Conservation (phyloP, 2,329 filamentous ascomycete genomes). For the Botrytis paeoniae region DNA sequence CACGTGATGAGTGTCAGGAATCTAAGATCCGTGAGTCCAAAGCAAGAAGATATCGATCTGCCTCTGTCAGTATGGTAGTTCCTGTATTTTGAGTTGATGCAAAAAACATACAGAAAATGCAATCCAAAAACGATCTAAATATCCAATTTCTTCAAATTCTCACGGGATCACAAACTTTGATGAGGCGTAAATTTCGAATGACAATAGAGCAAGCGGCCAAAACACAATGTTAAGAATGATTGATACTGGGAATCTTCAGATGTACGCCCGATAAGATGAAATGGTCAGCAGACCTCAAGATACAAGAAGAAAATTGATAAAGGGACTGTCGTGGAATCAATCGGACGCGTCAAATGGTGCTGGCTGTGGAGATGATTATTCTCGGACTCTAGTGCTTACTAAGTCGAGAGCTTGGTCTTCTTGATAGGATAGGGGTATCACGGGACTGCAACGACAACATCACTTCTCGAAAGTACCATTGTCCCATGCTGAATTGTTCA, state of each 20-base stretch:
- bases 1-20: neutral
- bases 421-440: constrained; percentile 1
- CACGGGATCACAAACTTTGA: neutral
- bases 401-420: neutral
- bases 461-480: neutral
- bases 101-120: neutral
- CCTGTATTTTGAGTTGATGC: too few relatives aligned
- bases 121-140: neutral
- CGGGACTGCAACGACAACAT: neutral
- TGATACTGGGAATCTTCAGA: neutral
- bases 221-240: neutral
- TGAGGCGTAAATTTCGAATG: neutral
- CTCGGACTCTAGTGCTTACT: neutral
- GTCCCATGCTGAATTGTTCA: neutral
- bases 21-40: neutral
- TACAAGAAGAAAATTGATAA: neutral
- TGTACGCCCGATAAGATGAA: too few relatives aligned
- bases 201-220: neutral
- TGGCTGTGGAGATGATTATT: neutral
- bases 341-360: neutral
- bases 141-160: too few relatives aligned
- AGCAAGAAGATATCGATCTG: neutral
- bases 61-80: neutral
- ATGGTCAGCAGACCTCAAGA: neutral
- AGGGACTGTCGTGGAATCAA: neutral